Base-by-base conservation (phyloP, 2,329 filamentous ascomycete genomes). In the Aspergillus sp. region DNA sequence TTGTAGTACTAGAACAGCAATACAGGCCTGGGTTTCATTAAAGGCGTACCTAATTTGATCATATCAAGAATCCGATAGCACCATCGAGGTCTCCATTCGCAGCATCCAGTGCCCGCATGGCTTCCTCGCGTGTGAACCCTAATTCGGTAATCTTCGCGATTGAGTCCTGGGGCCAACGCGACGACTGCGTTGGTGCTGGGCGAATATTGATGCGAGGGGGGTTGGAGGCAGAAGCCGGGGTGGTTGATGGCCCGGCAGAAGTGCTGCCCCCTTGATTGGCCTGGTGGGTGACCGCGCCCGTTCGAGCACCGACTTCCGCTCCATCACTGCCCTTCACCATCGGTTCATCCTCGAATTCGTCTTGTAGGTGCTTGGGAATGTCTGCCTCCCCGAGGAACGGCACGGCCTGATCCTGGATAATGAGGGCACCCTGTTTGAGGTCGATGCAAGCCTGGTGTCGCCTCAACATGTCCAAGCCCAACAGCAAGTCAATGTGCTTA, bases 381-480 rank as follows among this genome's bases (percentile, higher is more conserved):
- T 99, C 93, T 2, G 88, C 88, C 73, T 97, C 94, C 44, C 90
- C 88, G 11, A 99, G 78, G 72, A 99, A 99, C 0, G 88, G 84
- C 5, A 99, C 89, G 61, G 94, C 89, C 60, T 91, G 86, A 51
- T 88, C 89, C 64, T 94, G 89, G 61, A 99, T 96, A 57, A 95
- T 82, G 16, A 99, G 83, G 58, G 87, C 89, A 65, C 94, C 91
- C 65, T 87, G 88, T 58, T 85, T 82, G 11, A 99, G 81, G 70
- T 99, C 94, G 65, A 99, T 93, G 63, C 83, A 88, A 32, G 93
- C 94, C 73, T 96, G 93, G 73, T 97, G 92, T 36, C 94, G 85
- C 76, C 96, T 97, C 56, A 99, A 81, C 90, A 99, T 99, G 71
- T 99, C 94, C 40, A 99, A 78, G 3, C 94, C 94, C 11, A 99